Conservation (phyloP, 306 rosid genomes). For the Castanospermum australe region DNA sequence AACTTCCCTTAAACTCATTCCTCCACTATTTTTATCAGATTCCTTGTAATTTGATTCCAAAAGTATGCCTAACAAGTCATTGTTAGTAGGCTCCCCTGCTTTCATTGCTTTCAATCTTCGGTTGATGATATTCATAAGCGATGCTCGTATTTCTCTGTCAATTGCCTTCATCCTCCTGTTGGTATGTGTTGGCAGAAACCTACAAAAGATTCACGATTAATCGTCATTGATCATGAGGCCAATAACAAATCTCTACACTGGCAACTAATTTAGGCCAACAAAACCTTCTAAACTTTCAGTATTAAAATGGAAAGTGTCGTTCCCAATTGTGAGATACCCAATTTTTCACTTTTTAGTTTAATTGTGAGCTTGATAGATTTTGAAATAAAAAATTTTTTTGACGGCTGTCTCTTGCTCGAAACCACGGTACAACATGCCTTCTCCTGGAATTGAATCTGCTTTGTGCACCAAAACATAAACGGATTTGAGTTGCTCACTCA, state of each 20-base stretch:
- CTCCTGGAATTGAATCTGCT: background rate
- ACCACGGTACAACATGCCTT: background rate
- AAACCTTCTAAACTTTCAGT: background rate
- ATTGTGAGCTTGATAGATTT: background rate
- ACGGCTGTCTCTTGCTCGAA: background rate
- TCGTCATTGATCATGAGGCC: background rate
- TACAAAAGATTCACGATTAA: conserved; percentile 9
- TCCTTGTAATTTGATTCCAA: conserved; percentile 43
- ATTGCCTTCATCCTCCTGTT: conserved; percentile 47
- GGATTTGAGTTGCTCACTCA: no score
- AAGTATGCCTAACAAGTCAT: conserved; percentile 41
- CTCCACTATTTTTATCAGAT: conserved; percentile 39
- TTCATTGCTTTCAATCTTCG: conserved; percentile 37
- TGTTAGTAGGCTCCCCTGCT: conserved; percentile 39
- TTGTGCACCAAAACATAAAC: background rate
- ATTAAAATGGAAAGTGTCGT: background rate
- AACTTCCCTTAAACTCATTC: conserved; percentile 43
- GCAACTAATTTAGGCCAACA: background rate
- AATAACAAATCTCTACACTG: background rate
- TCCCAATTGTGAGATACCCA: background rate
- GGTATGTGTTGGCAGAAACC: conserved; percentile 40
- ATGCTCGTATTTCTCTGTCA: conserved; percentile 33
- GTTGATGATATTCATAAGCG: conserved; percentile 36
- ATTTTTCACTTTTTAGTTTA: background rate
- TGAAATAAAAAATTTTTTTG: background rate